A percentile compares a stretch with the other conserved stretches of the same genome.
phyloP scores from a whole-genome alignment of 306 rosid species.

The Sesbania bispinosa region DNA sequence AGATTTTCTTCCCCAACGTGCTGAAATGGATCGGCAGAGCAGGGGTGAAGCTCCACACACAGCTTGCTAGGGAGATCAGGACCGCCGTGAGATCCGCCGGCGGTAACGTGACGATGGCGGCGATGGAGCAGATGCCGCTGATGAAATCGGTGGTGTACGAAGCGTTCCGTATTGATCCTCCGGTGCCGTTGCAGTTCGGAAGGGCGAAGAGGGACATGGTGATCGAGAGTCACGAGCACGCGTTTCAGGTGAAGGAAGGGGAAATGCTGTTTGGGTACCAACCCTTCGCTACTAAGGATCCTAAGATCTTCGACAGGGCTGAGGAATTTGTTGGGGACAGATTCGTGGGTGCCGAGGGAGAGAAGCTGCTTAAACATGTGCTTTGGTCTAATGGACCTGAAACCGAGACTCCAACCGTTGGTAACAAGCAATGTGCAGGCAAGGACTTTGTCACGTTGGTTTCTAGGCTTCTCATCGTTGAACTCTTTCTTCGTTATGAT shows the following conservation, averaged over 20 bases:
- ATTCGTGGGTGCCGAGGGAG: conserved; percentile 81
- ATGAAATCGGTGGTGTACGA: conserved; percentile 90
- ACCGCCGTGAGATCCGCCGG: conserved; percentile 55
- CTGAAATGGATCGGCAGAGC: conserved; percentile 75
- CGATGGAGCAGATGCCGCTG: conserved; percentile 80
- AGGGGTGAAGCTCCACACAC: conserved; percentile 63
- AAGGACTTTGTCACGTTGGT: conserved; percentile 64
- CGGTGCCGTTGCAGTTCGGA: conserved; percentile 73
- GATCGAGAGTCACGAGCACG: conserved; percentile 83
- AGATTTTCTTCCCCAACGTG: conserved; percentile 68
- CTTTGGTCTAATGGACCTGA: conserved; percentile 92
- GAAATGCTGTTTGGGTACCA: conserved; percentile 84
- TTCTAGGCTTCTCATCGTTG: conserved; percentile 65
- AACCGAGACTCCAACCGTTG: conserved; percentile 38
- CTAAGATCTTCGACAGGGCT: conserved; percentile 54
- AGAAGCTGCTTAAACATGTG: conserved; percentile 67
- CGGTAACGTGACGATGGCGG: conserved; percentile 76
- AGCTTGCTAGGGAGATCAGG: conserved; percentile 65
- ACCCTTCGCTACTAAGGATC: conserved; percentile 87
- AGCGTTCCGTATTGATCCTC: conserved; percentile 74
- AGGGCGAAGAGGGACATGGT: conserved; percentile 58
- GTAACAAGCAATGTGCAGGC: conserved; percentile 83
- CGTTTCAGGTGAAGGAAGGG: conserved; percentile 70
- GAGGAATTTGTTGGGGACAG: conserved; percentile 75
- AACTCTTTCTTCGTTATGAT: conserved; percentile 72